Conservation (phyloP, 179 eudicot genomes). For the Drosera spatulata region DNA sequence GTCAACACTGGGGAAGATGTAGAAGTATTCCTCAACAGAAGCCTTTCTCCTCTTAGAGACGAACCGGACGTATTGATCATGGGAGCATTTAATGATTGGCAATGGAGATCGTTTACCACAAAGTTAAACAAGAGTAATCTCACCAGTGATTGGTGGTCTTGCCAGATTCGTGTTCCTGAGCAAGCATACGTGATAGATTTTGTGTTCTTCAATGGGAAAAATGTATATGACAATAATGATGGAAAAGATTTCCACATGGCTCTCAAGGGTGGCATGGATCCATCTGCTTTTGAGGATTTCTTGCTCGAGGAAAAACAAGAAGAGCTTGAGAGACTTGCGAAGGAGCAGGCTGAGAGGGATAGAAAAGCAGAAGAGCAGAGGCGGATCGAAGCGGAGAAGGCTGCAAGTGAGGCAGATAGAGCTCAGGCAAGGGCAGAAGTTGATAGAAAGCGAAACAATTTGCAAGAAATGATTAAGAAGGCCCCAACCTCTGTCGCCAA, state of each 20-base stretch:
- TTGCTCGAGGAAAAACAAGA: slow-evolving; percentile 86
- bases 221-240: slow-evolving; percentile 83
- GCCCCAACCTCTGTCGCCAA: slow-evolving; percentile 36
- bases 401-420: slow-evolving; percentile 75
- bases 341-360: slow-evolving; percentile 72
- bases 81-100: slow-evolving; percentile 97
- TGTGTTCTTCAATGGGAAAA: slow-evolving; percentile 78
- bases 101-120: slow-evolving; percentile 74
- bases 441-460: slow-evolving; percentile 33
- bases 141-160: slow-evolving; percentile 95
- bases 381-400: slow-evolving; percentile 62
- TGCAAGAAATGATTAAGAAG: slow-evolving; percentile 36
- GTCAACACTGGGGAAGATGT: slow-evolving; percentile 63
- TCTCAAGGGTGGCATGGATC: slow-evolving; percentile 75
- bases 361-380: slow-evolving; percentile 70
- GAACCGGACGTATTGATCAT: slow-evolving; percentile 62
- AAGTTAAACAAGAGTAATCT: slow-evolving; percentile 60
- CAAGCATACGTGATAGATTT: slow-evolving; percentile 88
- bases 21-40: slow-evolving; percentile 69
- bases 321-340: slow-evolving; percentile 66
- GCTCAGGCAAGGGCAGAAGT: slow-evolving; percentile 71
- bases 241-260: slow-evolving; percentile 66
- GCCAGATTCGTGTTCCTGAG: slow-evolving; percentile 67
- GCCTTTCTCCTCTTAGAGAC: slow-evolving; percentile 53
- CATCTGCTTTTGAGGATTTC: slow-evolving; percentile 69